These are phyloP conservation scores for Penicillium soppii DNA, from an alignment of 495 filamentous ascomycete species.

Conservation along the genomic window DNA sequence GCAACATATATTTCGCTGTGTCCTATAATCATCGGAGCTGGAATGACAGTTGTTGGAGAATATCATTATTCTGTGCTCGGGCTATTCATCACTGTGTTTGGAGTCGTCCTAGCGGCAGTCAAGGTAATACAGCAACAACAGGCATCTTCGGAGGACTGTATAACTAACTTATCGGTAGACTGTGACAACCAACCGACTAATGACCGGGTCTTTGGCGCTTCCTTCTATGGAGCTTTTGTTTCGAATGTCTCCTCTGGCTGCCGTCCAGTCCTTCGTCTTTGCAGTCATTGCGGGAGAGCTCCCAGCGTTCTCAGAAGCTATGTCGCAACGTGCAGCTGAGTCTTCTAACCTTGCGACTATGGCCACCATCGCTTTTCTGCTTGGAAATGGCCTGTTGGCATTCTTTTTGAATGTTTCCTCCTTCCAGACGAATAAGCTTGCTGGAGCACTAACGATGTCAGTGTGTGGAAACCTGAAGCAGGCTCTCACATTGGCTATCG, in stretches of 20 bases:
- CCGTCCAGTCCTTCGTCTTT: constrained; percentile 11
- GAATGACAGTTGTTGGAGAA: constrained; percentile 17
- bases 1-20: constrained; percentile 14
- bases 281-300: constrained; percentile 12
- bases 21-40: constrained; percentile 16
- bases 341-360: not conserved
- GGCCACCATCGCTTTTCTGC: constrained; percentile 6
- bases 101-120: constrained; percentile 14
- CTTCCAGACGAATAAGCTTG: constrained; percentile 19
- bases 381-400: constrained; percentile 15
- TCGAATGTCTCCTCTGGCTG: constrained; percentile 19
- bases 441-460: constrained; percentile 16
- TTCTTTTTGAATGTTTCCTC: constrained; percentile 17
- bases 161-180: constrained; percentile 2
- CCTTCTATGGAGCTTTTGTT: constrained; percentile 19
- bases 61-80: constrained; percentile 15
- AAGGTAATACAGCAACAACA: constrained; percentile 1
- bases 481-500: constrained; percentile 13
- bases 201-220: constrained; percentile 17
- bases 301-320: constrained; percentile 5
- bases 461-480: constrained; percentile 20
- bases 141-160: not conserved
- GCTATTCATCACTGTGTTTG: constrained; percentile 9
- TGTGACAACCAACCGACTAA: constrained; percentile 18
- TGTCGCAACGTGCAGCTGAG: constrained; percentile 8